These are phyloP conservation scores for Paratrimastix pyriformis DNA, from an alignment of 78 protist genomes.

Conservation along the genomic window DNA sequence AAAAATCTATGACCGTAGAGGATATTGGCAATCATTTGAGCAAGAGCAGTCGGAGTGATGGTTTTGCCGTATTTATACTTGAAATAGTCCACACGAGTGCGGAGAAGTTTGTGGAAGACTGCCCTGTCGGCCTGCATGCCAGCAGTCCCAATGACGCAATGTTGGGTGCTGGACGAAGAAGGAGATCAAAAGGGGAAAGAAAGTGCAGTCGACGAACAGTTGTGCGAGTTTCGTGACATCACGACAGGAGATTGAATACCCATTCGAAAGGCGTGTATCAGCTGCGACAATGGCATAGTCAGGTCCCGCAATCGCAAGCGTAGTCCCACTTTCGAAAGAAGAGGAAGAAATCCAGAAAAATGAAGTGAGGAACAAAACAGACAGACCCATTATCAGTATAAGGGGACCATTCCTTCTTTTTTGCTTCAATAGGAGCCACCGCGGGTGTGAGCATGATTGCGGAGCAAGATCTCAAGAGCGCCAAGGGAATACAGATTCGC, in stretches of 20 bases:
- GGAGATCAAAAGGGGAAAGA: not conserved
- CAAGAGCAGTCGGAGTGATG: constrained; percentile 51
- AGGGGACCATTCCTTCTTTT: constrained; percentile 4
- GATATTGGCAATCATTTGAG: constrained; percentile 79
- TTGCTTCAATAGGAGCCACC: too few relatives aligned
- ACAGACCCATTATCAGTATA: constrained; percentile 33
- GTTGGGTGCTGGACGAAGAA: constrained; percentile 39
- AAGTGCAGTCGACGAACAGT: constrained; percentile 28
- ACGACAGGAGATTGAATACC: constrained; percentile 77
- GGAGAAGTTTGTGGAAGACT: constrained; percentile 69
- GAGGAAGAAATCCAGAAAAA: not conserved
- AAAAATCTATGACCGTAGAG: constrained; percentile 91
- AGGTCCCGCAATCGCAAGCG: constrained; percentile 80
- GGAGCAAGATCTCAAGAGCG: too few relatives aligned
- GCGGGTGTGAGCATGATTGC: too few relatives aligned
- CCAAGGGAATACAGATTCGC: too few relatives aligned
- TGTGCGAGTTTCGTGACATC: constrained; percentile 52
- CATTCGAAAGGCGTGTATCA: constrained; percentile 89
- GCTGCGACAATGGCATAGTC: constrained; percentile 90
- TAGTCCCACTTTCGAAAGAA: constrained; percentile 44
- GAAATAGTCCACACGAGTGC: constrained; percentile 31
- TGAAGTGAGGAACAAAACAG: not conserved
- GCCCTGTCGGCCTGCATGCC: constrained; percentile 86
- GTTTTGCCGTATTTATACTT: constrained; percentile 4
- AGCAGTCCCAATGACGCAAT: constrained; percentile 62